phyloP scores from a whole-genome alignment of 768 basidiomycete genomes.

The Boletus coccyginus region DNA sequence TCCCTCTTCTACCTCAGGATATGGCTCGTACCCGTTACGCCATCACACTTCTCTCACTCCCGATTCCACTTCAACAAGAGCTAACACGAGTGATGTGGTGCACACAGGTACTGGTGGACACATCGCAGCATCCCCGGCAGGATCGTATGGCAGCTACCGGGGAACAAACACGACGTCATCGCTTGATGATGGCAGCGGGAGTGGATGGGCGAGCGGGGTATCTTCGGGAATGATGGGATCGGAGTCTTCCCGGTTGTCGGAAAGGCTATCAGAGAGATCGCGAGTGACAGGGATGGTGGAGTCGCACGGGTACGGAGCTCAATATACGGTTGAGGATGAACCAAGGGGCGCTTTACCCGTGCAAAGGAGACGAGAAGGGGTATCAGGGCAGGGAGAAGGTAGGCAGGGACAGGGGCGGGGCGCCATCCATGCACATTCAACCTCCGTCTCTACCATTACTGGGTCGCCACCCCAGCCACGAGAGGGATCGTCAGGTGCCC shows the following conservation, averaged over 20 bases:
- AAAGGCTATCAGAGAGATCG: not conserved
- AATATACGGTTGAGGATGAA: not conserved
- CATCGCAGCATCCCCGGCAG: slow-evolving; percentile 19
- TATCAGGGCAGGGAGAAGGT: not conserved
- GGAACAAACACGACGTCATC: slow-evolving; percentile 22
- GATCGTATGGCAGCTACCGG: slow-evolving; percentile 23
- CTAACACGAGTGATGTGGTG: slow-evolving; percentile 9
- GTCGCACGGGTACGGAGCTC: not conserved
- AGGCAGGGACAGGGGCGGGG: not conserved
- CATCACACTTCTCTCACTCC: not conserved
- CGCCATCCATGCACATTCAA: slow-evolving; percentile 17
- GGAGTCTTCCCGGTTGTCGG: slow-evolving; percentile 12
- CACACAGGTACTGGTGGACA: slow-evolving; percentile 16
- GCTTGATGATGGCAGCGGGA: slow-evolving; percentile 12
- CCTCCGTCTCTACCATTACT: slow-evolving; percentile 26
- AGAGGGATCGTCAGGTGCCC: not conserved
- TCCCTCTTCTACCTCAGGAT: not conserved
- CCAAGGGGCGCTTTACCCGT: not conserved
- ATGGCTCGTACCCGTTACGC: not conserved
- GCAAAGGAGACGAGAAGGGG: not conserved
- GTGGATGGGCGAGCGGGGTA: slow-evolving; percentile 10
- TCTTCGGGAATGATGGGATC: slow-evolving; percentile 14
- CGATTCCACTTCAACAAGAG: not conserved
- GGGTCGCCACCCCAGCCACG: slow-evolving; percentile 15
- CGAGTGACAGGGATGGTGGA: not conserved